Base-by-base conservation (phyloP, 1,284 basidiomycete species). In the Tilletia setariae region DNA sequence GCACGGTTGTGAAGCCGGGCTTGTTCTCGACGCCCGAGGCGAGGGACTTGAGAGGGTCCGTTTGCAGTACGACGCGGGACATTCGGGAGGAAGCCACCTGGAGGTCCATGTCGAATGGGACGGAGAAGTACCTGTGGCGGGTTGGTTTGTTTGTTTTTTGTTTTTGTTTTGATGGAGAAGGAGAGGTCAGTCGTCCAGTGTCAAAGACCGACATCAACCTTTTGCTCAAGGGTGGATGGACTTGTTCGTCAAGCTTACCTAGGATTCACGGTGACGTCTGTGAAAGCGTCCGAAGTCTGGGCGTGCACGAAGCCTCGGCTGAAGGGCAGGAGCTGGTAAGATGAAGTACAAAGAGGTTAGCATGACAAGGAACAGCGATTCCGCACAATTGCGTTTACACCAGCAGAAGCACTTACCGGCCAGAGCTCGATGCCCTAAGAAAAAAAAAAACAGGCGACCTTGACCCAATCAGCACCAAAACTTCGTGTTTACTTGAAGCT, bases 101-200 rank as follows among this genome's bases (percentile, higher is more conserved):
- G 62, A 84, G 70, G 13, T 79, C 70, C 72, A 80, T 75, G 67
- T 85, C 84, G 65, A 83, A 79, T 25, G 76, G 76, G 65, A 79
- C 75, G 35, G 74, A 69, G 64, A 83, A 84, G 79, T 83, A 85
- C 7, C 51, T 83, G 73, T 19, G 84, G n/a, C n/a, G n/a, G n/a
- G n/a, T n/a, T n/a, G n/a, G n/a, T n/a, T n/a, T n/a, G n/a, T n/a
- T n/a, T n/a, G n/a, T n/a, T n/a, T n/a, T n/a, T n/a, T n/a, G n/a
- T n/a, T n/a, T n/a, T n/a, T n/a, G n/a, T n/a, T n/a, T n/a, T n/a
- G n/a, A n/a, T n/a, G n/a, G n/a, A n/a, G n/a, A n/a, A n/a, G n/a
- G n/a, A n/a, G n/a, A n/a, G n/a, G n/a, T n/a, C n/a, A n/a, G n/a
- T n/a, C n/a, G n/a, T n/a, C n/a, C n/a, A n/a, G n/a, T n/a, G n/a